A percentile compares a stretch with the other conserved stretches of the same genome.
phyloP scores from a whole-genome alignment of 1,139 yeast genomes.

The Suhomyces panamericanus region DNA sequence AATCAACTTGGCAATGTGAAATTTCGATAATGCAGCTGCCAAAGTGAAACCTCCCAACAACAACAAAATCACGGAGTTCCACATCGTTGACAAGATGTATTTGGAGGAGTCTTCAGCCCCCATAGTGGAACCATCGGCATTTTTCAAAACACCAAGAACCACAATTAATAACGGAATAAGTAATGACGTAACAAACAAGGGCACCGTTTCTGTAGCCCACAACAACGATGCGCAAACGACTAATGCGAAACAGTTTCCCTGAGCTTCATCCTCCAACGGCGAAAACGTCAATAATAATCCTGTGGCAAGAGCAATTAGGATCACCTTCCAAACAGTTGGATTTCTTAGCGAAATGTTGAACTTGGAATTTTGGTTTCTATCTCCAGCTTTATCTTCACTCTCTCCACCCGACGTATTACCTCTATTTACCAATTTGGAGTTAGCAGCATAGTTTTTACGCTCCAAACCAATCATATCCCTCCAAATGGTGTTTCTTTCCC shows the following conservation, averaged over 20 bases:
- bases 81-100: conserved; percentile 60
- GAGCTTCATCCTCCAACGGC: conserved; percentile 60
- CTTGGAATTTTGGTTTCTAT: conserved; percentile 11
- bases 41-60: conserved; percentile 71
- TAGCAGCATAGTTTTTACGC: conserved; percentile 38
- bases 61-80: conserved; percentile 73
- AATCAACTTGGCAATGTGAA: conserved; percentile 64
- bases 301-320: conserved; percentile 46
- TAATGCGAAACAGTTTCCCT: conserved; percentile 66
- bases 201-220: conserved; percentile 76
- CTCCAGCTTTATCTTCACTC: conserved; percentile 14
- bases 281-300: conserved; percentile 50
- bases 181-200: conserved; percentile 66
- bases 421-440: conserved; percentile 20
- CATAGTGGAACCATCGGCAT: conserved; percentile 54
- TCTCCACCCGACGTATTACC: conserved; percentile 15
- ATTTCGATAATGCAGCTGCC: conserved; percentile 72
- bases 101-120: conserved; percentile 54
- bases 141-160: conserved; percentile 55
- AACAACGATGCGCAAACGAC: conserved; percentile 67
- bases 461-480: conserved; percentile 48
- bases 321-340: conserved; percentile 49
- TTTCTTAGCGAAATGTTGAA: conserved; percentile 42
- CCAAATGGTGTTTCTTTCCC: conserved; percentile 77
- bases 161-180: conserved; percentile 62